phyloP scores from a whole-genome alignment of 208 protist species.

The Wallacemonas rigidus region DNA sequence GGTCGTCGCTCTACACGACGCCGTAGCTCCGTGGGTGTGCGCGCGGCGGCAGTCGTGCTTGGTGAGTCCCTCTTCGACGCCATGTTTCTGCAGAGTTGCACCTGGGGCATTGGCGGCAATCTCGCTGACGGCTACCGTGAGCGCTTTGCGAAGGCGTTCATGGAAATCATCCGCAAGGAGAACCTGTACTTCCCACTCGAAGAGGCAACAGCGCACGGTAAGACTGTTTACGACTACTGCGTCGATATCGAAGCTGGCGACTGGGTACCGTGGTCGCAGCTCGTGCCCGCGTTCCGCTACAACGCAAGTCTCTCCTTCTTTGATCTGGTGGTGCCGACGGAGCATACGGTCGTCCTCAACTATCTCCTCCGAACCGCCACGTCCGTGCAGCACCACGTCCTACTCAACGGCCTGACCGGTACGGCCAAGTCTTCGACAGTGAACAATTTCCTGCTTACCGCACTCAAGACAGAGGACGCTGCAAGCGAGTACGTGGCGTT shows the following conservation, averaged over 20 bases:
- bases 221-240: slow-evolving; percentile 92
- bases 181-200: slow-evolving; percentile 57
- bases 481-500: slow-evolving; percentile 73
- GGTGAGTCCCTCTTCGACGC: slow-evolving; percentile 82
- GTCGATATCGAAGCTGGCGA: slow-evolving; percentile 70
- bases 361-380: slow-evolving; percentile 74
- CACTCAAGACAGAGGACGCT: slow-evolving; percentile 74
- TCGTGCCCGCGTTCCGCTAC: slow-evolving; percentile 93
- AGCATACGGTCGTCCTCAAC: slow-evolving; percentile 87
- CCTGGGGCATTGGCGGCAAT: slow-evolving; percentile 96
- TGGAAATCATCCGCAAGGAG: slow-evolving; percentile 60
- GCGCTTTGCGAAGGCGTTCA: slow-evolving; percentile 78
- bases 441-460: slow-evolving; percentile 73
- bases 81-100: slow-evolving; percentile 92
- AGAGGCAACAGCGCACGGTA: slow-evolving; percentile 36
- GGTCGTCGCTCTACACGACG: slow-evolving; percentile 42
- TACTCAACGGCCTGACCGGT: slow-evolving; percentile 94
- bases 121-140: slow-evolving; percentile 81
- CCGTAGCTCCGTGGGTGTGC: slow-evolving; percentile 46
- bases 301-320: slow-evolving; percentile 87
- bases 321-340: slow-evolving; percentile 95
- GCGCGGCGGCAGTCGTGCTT: slow-evolving; percentile 42
- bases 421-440: slow-evolving; percentile 94
- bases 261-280: slow-evolving; percentile 80
- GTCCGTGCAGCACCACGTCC: slow-evolving; percentile 59